Evolutionary conservation across 108 stramenopile species (phyloP).

Genomic region (Fragilaria radians): DNA sequence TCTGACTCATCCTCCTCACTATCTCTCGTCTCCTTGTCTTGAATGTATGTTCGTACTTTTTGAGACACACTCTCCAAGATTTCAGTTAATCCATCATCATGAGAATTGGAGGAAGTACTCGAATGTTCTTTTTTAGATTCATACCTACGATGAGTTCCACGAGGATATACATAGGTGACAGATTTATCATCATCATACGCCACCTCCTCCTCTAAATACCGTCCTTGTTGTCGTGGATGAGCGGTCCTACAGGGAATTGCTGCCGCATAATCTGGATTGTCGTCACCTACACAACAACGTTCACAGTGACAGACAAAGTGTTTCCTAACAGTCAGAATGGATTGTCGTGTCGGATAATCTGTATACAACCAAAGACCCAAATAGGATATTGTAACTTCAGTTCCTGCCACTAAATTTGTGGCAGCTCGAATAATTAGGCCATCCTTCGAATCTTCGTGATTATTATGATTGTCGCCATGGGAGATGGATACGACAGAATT

Average conservation of each 20-base stretch:
- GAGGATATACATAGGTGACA: conserved; percentile 36
- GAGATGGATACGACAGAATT: conserved; percentile 71
- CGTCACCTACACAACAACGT: conserved; percentile 32
- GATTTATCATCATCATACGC: conserved; percentile 71
- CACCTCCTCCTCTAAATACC: conserved; percentile 69
- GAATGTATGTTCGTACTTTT: conserved; percentile 27
- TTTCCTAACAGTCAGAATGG: conserved; percentile 45
- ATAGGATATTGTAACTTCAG: conserved; percentile 77
- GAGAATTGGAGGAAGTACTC: background rate
- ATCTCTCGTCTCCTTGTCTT: conserved; percentile 12
- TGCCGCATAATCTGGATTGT: conserved; percentile 40
- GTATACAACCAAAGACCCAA: conserved; percentile 59
- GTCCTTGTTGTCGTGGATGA: conserved; percentile 41
- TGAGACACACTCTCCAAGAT: conserved; percentile 18
- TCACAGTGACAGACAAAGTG: conserved; percentile 65
- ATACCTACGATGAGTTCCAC: background rate
- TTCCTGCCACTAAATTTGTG: conserved; percentile 43
- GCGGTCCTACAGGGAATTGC: conserved; percentile 58
- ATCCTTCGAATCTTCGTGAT: conserved; percentile 4
- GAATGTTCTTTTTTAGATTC: conserved; percentile 12
- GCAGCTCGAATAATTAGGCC: conserved; percentile 45
- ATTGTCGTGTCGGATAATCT: conserved; percentile 37
- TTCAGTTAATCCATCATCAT: conserved; percentile 7
- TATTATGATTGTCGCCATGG: conserved; percentile 5
- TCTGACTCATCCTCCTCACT: conserved; percentile 29